Base-by-base conservation (phyloP, 805 yeast species). In the Wickerhamomyces subpelliculosus region DNA sequence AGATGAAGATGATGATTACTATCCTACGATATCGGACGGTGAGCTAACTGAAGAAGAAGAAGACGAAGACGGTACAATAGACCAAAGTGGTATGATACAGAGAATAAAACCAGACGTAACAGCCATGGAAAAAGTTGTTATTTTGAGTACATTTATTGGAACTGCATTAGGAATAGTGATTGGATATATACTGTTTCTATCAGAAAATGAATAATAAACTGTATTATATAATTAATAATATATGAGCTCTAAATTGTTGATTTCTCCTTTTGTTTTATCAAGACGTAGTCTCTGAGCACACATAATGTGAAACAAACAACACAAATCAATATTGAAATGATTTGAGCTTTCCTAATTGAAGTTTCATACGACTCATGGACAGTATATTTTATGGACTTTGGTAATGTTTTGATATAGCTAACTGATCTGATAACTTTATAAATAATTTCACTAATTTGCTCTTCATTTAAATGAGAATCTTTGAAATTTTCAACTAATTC, bases 311-410 rank as follows among this genome's bases (percentile, higher is more conserved):
- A 34, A 21, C 42, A 38, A 2, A 38, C 11, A 1, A 38, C 27
- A 30, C 48, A 37, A 17, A 44, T 30, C 3, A 38, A 30, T 5
- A 35, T 34, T 9, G 46, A 35, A 3, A 42, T 28, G 5, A 32
- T 10, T 30, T 42, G 48, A 2, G 48, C 51, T 33, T 37, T 37
- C 33, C 51, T 43, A 8, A 46, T 46, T 14, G 47, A 38, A 8
- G 19, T 17, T 29, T 46, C 47, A 24, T 46, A 46, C 8, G 42
- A 28, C 10, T 34, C n/a, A 4, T 23, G 20, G 4, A 46, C 52
- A 7, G 37, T 13, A 1, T 6, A 6, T 23, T 41, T 39, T 11
- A 47, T 30, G 1, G 41, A 41, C 2, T 39, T 36, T 5, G 45
- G 37, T 14, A 49, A 27, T n/a, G 38, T 31, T 7, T 42, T 38